phyloP scores from a whole-genome alignment of 768 basidiomycete species.

The Calvatia gigantea region DNA sequence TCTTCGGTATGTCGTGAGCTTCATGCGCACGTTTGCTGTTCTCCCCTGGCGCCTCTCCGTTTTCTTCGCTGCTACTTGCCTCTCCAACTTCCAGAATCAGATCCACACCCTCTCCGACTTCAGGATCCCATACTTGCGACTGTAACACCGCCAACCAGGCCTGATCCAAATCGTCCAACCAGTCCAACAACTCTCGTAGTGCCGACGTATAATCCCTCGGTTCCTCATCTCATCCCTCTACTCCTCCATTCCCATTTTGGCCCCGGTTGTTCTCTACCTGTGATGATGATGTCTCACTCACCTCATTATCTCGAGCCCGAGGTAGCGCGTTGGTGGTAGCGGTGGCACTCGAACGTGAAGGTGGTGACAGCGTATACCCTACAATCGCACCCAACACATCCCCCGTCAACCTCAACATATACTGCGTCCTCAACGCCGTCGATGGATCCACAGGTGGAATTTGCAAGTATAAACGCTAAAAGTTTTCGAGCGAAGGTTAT shows the following conservation, averaged over 20 bases:
- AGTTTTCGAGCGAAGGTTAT: slow-evolving; percentile 54
- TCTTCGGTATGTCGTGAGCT: background rate
- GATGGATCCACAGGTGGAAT: slow-evolving; percentile 76
- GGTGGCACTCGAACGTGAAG: background rate
- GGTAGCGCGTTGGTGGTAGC: background rate
- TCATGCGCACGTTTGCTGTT: background rate
- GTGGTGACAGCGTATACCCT: slow-evolving; percentile 43
- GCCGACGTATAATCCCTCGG: slow-evolving; percentile 7
- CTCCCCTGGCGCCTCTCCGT: background rate
- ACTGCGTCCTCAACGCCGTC: slow-evolving; percentile 58
- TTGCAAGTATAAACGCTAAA: slow-evolving; percentile 60
- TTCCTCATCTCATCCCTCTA: slow-evolving; percentile 2
- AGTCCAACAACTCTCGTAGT: slow-evolving; percentile 55
- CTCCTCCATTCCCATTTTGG: background rate
- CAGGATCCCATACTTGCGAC: slow-evolving; percentile 65
- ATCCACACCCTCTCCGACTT: slow-evolving; percentile 29
- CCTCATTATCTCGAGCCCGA: too few species aligned
- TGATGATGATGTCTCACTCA: background rate
- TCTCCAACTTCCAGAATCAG: slow-evolving; percentile 18
- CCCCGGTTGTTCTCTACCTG: background rate
- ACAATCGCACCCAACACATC: slow-evolving; percentile 59
- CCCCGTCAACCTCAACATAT: slow-evolving; percentile 69
- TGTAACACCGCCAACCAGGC: slow-evolving; percentile 69
- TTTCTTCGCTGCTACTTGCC: too few species aligned
- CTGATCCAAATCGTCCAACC: slow-evolving; percentile 70